phyloP scores from a whole-genome alignment of 1,139 yeast species.

The Geotrichum cucujoidarum region DNA sequence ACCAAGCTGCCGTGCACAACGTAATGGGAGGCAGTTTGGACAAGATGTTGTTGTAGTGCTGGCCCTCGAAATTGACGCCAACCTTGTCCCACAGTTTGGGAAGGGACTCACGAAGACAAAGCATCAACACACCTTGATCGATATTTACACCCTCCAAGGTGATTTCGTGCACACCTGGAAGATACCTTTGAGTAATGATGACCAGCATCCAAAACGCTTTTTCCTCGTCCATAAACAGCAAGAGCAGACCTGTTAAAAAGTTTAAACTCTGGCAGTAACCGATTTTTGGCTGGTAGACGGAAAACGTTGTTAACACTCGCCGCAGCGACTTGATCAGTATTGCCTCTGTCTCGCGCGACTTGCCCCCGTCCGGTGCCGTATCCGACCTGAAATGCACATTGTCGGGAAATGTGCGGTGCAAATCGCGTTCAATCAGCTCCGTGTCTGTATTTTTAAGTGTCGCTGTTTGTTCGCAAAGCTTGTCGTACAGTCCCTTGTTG shows the following conservation, averaged over 20 bases:
- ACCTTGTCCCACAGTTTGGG: conserved; percentile 73
- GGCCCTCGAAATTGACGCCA: conserved; percentile 39
- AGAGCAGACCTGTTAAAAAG: conserved; percentile 78
- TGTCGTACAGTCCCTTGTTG: conserved; percentile 68
- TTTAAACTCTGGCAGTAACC: conserved; percentile 96
- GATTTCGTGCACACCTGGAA: conserved; percentile 89
- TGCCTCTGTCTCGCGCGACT: conserved; percentile 46
- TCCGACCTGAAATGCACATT: conserved; percentile 65
- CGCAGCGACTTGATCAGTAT: conserved; percentile 64
- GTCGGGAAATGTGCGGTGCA: conserved; percentile 92
- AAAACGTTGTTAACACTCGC: conserved; percentile 76
- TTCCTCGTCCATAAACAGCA: conserved; percentile 84
- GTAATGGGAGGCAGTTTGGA: conserved; percentile 83
- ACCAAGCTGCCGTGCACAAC: conserved; percentile 93
- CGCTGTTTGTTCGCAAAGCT: conserved; percentile 53
- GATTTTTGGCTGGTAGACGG: conserved; percentile 80
- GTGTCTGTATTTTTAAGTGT: conserved; percentile 54
- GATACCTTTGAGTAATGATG: conserved; percentile 73
- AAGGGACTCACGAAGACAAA: conserved; percentile 75
- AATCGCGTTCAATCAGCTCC: conserved; percentile 88
- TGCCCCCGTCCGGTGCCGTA: conserved; percentile 14
- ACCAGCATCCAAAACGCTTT: conserved; percentile 93
- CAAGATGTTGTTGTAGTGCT: conserved; percentile 57
- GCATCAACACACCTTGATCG: conserved; percentile 90
- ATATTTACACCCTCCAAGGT: conserved; percentile 90